Evolutionary conservation across 192 early-diverging fungal species (phyloP), one percentile per base, ranked within the genome.

Genomic region (Geranomyces variabilis): DNA sequence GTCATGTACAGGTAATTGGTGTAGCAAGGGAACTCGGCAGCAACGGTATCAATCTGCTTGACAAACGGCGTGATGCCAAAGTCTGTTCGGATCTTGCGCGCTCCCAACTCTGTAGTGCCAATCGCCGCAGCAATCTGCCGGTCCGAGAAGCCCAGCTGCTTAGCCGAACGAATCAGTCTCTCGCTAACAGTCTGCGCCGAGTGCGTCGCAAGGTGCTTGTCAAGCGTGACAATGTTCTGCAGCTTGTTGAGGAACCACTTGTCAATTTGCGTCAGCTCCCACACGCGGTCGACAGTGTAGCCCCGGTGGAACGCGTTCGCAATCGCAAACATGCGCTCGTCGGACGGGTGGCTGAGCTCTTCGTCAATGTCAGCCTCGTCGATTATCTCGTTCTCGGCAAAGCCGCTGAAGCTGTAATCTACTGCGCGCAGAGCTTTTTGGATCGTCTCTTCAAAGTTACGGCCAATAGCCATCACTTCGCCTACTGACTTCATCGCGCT

Each of bases 1-100:
- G 96, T 99, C 78, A 91, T 92, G 82, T 99, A 99, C 70, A 99
- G 81, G 79, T 99, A 99, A 89, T 99, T 99, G 70, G 97, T 99
- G 72, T 86, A 90, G 66, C 92, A 92, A 21, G 97, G 97, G 87
- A 99, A 99, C 87, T 99, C 97, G 63, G 95, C 97, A 44, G 97
- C 96, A 34, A 98, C 91, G 1, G 96, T 98, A 81, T 99, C 97
- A 71, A 99, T 99, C 79, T 93, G 94, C 87, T 99, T 99, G 66
- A 96, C 95, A 78, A 93, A 97, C 12, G 97, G 97, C 19, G 84
- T 90, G 71, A 99, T 90, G 57, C 89, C 90, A 53, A 83, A 83
- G 46, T 93, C 91, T 22, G 82, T 82, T 49, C 97, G 86, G 7
- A 91, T 72, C 81, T 93, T 90, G 67, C 97, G 88, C 24, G 94